Conservation (phyloP, 805 yeast genomes). For the Ogataea saltuana region DNA sequence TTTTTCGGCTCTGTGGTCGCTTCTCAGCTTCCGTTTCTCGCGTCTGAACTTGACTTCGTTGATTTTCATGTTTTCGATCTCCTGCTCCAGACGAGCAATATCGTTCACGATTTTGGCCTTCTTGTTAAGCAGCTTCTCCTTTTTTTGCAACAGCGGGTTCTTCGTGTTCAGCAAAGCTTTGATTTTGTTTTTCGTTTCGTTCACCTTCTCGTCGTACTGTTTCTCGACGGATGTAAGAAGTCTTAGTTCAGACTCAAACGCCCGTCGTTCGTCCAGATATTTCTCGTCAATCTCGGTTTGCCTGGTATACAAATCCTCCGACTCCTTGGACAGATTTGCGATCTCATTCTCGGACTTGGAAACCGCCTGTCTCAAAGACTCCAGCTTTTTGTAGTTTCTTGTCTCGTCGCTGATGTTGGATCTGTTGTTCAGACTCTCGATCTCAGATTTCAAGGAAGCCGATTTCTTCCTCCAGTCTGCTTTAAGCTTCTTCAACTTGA, state of each 20-base stretch:
- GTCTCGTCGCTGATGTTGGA: constrained; percentile 54
- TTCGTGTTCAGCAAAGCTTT: constrained; percentile 33
- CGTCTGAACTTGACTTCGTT: constrained; percentile 25
- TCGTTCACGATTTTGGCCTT: constrained; percentile 32
- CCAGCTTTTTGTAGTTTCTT: constrained; percentile 52
- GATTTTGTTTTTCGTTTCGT: constrained; percentile 25
- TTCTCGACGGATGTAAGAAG: constrained; percentile 34
- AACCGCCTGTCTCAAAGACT: constrained; percentile 49
- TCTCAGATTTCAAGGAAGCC: constrained; percentile 52
- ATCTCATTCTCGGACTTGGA: constrained; percentile 41
- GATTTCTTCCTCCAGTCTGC: constrained; percentile 60
- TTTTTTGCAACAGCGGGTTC: constrained; percentile 33
- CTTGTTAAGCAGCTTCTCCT: constrained; percentile 36
- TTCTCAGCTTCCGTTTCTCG: constrained; percentile 26
- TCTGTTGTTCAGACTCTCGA: constrained; percentile 51
- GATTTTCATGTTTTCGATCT: constrained; percentile 29
- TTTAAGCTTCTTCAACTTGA: constrained; percentile 55
- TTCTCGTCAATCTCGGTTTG: constrained; percentile 42
- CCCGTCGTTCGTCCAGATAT: constrained; percentile 39
- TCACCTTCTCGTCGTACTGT: constrained; percentile 30
- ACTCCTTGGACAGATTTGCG: constrained; percentile 37
- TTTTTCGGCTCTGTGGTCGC: constrained; percentile 29
- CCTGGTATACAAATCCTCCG: constrained; percentile 37
- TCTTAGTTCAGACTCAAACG: constrained; percentile 39
- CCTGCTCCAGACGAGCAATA: constrained; percentile 24